Base-by-base conservation (phyloP, 768 basidiomycete species). In the Phylloporus arenicola region DNA sequence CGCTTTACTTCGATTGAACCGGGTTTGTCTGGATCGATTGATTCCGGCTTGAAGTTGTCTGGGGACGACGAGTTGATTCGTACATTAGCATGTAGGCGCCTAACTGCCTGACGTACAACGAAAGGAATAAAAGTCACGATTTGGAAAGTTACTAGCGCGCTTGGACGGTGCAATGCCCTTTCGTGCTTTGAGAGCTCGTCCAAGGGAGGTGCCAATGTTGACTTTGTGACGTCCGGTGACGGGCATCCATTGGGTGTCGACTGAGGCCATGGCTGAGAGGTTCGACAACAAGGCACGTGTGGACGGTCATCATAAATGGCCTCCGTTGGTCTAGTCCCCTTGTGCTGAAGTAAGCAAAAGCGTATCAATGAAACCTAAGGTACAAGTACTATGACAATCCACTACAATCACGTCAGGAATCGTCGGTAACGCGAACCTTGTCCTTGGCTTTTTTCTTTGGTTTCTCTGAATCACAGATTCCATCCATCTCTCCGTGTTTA, bases 31-130 rank as follows among this genome's bases (percentile, higher is more conserved):
- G 74, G 56, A 60, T 91, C 86, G 39, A 90, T 75, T 6, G 84
- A 82, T 46, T 78, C 75, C 3, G 90, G 86, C 63, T 81, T 86
- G 69, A 88, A 88, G 57, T 84, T 82, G 59, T 88, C 89, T 92
- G 59, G 41, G 22, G 46, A 38, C 3, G 10, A 38, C 31, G 39
- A 44, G 37, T 34, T n/a, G 19, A 47, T 48, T 22, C 16, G 42
- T 39, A 44, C 25, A 12, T 56, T 3, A 53, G 47, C 20, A 22
- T 27, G 24, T 14, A 6, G 39, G 38, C 3, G 45, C 42, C n/a
- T 22, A 30, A 33, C 52, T 38, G 45, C 17, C 35, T 48, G 22
- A 75, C 83, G 55, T 55, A 88, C 88, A 90, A 57, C 84, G 76
- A 59, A 90, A 79, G n/a, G 84, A 81, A 63, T 84, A 86, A 66